Evolutionary conservation across 345 rosid genomes (phyloP).

Genomic region (Brassica rapa): DNA sequence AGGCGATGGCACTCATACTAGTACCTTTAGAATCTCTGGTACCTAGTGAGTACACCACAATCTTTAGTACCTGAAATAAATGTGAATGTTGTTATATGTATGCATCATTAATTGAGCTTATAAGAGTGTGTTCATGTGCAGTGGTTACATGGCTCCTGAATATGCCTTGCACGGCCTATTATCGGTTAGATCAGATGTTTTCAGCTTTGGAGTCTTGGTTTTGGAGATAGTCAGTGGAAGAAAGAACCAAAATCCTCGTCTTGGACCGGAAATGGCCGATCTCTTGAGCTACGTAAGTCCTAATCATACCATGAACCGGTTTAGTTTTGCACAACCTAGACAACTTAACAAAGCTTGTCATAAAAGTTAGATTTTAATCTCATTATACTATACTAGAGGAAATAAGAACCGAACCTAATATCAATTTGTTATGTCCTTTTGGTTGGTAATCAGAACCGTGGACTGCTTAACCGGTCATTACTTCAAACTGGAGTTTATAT

Average conservation of each 20-base stretch:
- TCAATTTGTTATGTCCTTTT: neutral
- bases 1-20: constrained; percentile 75
- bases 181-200: constrained; percentile 82
- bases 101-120: neutral
- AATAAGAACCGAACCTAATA: neutral
- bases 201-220: constrained; percentile 80
- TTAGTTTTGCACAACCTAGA: neutral
- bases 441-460: neutral
- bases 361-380: neutral
- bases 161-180: constrained; percentile 82
- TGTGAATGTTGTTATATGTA: constrained; percentile 2
- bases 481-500: neutral
- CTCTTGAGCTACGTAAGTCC: constrained; percentile 78
- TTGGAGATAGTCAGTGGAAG: constrained; percentile 88
- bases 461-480: neutral
- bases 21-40: constrained; percentile 77
- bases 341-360: neutral
- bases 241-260: constrained; percentile 58
- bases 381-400: neutral
- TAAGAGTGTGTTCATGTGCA: constrained; percentile 42
- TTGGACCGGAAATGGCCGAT: constrained; percentile 59
- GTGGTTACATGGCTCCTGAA: constrained; percentile 97
- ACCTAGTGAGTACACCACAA: constrained; percentile 64
- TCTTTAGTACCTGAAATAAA: neutral
- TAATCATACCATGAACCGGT: constrained; percentile 7